Base-by-base conservation (phyloP, 805 yeast species). In the Candida orba region DNA sequence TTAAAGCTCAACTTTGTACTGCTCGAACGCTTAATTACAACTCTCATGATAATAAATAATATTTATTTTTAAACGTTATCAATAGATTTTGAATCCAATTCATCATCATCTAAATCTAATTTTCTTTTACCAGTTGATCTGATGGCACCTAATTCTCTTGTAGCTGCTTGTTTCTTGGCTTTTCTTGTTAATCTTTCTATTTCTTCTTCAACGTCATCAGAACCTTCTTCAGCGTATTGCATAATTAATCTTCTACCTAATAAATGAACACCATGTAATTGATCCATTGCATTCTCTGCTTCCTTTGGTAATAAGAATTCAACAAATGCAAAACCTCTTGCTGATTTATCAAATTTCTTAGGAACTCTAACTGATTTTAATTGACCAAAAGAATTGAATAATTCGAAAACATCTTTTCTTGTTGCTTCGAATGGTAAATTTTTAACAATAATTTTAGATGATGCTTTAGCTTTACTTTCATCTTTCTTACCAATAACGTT, bases 301-400 rank as follows among this genome's bases (percentile, higher is more conserved):
- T 93, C 99, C 62, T 87, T 81, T 20, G 86, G 74, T 34, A 93
- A 69, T 10, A 84, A 70, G 60, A 84, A 93, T 66, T 93, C 99
- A 37, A 95, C 96, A 63, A 93, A 93, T 0, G 98, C 99, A 71
- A 93, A 93, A 61, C 99, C 99, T 62, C 99, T 80, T 12, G 97
- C 95, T 32, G 88, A 76, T 60, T 84, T 85, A 72, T 93, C 95
- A 69, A 91, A 90, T 63, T 93, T 93, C 77, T 85, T 84, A 29
- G 99, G 99, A 39, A 93, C 91, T 59, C 99, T 80, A 36, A 90
- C 96, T 3, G 97, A 85, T 57, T 90, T 87, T 58, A 93, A 72
- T 65, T 86, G 90, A 46, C 99, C 99, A 67, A 91, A 93, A 1
- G 98, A 82, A 46, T 93, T 89, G 66, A 93, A 90, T 51, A 93